Evolutionary conservation across 768 basidiomycete species (phyloP).

Genomic region (Russula vinacea): DNA sequence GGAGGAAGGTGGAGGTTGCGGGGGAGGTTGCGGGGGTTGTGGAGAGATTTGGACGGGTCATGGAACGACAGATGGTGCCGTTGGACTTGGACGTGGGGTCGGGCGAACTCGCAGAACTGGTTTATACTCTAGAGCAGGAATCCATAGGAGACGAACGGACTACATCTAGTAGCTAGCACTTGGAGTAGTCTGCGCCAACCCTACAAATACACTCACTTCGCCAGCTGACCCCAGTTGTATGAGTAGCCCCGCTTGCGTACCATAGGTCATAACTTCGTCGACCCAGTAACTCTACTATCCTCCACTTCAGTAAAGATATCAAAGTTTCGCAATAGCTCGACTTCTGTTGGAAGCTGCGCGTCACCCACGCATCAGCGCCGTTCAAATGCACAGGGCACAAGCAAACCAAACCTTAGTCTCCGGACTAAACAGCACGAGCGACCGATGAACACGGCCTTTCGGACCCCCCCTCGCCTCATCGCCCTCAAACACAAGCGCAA

Average conservation of each 20-base stretch:
- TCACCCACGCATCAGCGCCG: neutral
- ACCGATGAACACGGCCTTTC: conserved; percentile 58
- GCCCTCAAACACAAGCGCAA: conserved; percentile 61
- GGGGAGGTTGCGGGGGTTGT: conserved; percentile 52
- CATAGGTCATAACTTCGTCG: conserved; percentile 14
- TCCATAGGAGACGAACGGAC: conserved; percentile 27
- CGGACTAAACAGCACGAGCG: conserved; percentile 43
- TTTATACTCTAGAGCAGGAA: conserved; percentile 32
- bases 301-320: conserved; percentile 56
- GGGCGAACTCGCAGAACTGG: conserved; percentile 32
- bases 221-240: no score
- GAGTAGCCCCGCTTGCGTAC: neutral
- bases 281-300: neutral
- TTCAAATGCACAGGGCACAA: neutral
- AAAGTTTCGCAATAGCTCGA: conserved; percentile 59
- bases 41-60: conserved; percentile 34
- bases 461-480: conserved; percentile 65
- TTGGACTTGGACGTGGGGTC: conserved; percentile 33
- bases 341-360: conserved; percentile 48
- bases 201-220: neutral
- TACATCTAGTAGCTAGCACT: neutral
- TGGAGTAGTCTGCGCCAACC: conserved; percentile 1
- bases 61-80: conserved; percentile 35
- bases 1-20: conserved; percentile 42
- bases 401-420: conserved; percentile 50